phyloP scores from a whole-genome alignment of 805 yeast genomes.

The Barnettozyma botsteinii region DNA sequence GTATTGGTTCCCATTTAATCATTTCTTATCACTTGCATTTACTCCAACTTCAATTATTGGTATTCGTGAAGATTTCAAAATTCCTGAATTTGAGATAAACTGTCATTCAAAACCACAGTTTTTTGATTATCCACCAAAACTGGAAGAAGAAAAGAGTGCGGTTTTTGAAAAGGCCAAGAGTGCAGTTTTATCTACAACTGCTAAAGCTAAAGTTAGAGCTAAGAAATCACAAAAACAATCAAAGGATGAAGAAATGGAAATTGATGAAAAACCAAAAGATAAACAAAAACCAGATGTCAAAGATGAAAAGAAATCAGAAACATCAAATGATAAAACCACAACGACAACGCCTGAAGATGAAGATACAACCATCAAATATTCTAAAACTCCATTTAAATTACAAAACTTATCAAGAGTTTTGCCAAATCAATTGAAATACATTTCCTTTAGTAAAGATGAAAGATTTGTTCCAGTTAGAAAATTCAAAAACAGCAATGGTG shows the following conservation, averaged over 20 bases:
- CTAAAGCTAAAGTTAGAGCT: slow-evolving; percentile 89
- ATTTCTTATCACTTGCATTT: slow-evolving; percentile 85
- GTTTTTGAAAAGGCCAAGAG: slow-evolving; percentile 86
- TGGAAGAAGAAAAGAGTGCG: slow-evolving; percentile 71
- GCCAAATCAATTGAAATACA: slow-evolving; percentile 81
- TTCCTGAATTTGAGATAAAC: slow-evolving; percentile 75
- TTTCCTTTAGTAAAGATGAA: slow-evolving; percentile 68
- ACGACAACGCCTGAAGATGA: slow-evolving; percentile 25
- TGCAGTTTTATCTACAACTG: slow-evolving; percentile 92
- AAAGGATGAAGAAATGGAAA: slow-evolving; percentile 44
- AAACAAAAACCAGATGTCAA: slow-evolving; percentile 14
- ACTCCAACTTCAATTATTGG: slow-evolving; percentile 90
- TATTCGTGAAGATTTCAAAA: slow-evolving; percentile 75
- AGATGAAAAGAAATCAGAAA: slow-evolving; percentile 20
- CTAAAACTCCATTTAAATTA: slow-evolving; percentile 61
- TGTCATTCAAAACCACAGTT: slow-evolving; percentile 76
- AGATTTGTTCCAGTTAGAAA: slow-evolving; percentile 82
- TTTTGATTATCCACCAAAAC: slow-evolving; percentile 87
- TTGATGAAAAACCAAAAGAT: slow-evolving; percentile 32
- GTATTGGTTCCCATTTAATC: slow-evolving; percentile 98
- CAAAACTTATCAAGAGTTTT: slow-evolving; percentile 81
- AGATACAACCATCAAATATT: slow-evolving; percentile 42
- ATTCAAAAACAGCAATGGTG: slow-evolving; percentile 62
- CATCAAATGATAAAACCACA: slow-evolving; percentile 18
- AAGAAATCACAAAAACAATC: slow-evolving; percentile 52